These are phyloP conservation scores for Coemansia sp. DNA, from an alignment of 192 early-diverging fungal genomes.

Conservation along the genomic window DNA sequence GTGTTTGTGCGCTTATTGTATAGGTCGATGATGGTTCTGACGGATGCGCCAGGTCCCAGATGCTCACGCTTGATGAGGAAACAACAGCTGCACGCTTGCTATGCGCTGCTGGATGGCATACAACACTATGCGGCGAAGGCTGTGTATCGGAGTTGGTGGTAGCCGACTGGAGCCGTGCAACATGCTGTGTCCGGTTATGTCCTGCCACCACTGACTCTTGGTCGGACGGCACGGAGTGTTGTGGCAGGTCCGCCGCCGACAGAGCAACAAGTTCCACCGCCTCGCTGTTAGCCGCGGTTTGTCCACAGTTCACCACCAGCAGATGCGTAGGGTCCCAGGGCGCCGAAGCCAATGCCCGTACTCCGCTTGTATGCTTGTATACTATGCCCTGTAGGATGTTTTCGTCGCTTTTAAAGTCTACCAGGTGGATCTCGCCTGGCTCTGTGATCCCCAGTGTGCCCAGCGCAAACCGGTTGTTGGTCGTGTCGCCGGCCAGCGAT, in stretches of 20 bases:
- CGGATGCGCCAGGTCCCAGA: slow-evolving; percentile 20
- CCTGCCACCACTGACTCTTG: not conserved
- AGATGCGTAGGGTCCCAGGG: slow-evolving; percentile 28
- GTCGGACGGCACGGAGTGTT: not conserved
- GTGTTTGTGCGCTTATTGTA: not conserved
- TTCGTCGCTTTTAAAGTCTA: slow-evolving; percentile 41
- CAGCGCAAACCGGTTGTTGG: slow-evolving; percentile 32
- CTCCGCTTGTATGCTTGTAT: slow-evolving; percentile 22
- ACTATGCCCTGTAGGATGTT: slow-evolving; percentile 16
- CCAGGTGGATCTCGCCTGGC: slow-evolving; percentile 42
- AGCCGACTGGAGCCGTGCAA: not conserved
- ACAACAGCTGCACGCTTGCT: slow-evolving; percentile 17
- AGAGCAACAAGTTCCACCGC: slow-evolving; percentile 23
- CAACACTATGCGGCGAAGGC: slow-evolving; percentile 4
- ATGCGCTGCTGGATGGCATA: slow-evolving; percentile 16
- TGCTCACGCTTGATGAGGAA: slow-evolving; percentile 3
- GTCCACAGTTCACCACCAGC: slow-evolving; percentile 16
- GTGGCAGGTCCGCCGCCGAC: slow-evolving; percentile 1
- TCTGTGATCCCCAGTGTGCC: slow-evolving; percentile 45
- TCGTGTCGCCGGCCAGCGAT: slow-evolving; percentile 9
- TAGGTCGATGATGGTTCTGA: not conserved
- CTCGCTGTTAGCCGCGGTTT: not conserved
- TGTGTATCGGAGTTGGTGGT: not conserved
- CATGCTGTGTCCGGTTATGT: not conserved
- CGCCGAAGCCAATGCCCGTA: slow-evolving; percentile 22